Evolutionary conservation across 2,329 filamentous ascomycete species (phyloP).

Genomic region (Ophiosphaerella narmari): DNA sequence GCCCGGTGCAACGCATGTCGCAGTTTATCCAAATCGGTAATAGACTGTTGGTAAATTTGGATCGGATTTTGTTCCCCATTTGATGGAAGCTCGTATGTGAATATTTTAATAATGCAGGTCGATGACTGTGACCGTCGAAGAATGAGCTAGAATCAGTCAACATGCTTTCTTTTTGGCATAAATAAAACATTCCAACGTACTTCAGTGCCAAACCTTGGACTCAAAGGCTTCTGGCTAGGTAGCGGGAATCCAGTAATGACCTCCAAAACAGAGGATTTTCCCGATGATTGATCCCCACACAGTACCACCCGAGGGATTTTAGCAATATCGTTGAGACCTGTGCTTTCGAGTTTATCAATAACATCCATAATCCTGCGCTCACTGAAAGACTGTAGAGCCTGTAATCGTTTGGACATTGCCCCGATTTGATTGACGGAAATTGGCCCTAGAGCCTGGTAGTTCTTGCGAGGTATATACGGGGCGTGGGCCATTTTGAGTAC

Average conservation of each 20-base stretch:
- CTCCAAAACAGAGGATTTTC: slow-evolving; percentile 59
- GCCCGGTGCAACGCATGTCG: slow-evolving; percentile 58
- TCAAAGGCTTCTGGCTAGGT: background rate
- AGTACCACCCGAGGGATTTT: slow-evolving; percentile 31
- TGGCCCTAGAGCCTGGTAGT: no score
- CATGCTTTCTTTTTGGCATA: background rate
- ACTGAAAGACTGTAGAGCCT: slow-evolving; percentile 49
- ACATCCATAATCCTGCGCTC: slow-evolving; percentile 57
- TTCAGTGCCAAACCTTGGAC: no score
- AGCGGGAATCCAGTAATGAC: slow-evolving; percentile 40
- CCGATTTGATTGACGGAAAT: no score
- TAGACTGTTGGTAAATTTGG: slow-evolving; percentile 38
- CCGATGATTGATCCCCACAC: slow-evolving; percentile 59
- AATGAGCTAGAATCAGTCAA: slow-evolving; percentile 39
- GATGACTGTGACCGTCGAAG: slow-evolving; percentile 38
- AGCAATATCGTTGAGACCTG: slow-evolving; percentile 48
- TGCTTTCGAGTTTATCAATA: slow-evolving; percentile 57
- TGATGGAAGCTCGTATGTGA: slow-evolving; percentile 37
- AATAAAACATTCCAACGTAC: background rate
- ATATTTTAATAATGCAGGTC: slow-evolving; percentile 40
- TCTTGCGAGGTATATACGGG: no score
- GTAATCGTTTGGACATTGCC: no score
- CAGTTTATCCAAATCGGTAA: slow-evolving; percentile 45
- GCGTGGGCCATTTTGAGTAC: no score
- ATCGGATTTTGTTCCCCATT: slow-evolving; percentile 20